phyloP scores from a whole-genome alignment of 169 alveolate genomes.

The Plasmodium relictum region DNA sequence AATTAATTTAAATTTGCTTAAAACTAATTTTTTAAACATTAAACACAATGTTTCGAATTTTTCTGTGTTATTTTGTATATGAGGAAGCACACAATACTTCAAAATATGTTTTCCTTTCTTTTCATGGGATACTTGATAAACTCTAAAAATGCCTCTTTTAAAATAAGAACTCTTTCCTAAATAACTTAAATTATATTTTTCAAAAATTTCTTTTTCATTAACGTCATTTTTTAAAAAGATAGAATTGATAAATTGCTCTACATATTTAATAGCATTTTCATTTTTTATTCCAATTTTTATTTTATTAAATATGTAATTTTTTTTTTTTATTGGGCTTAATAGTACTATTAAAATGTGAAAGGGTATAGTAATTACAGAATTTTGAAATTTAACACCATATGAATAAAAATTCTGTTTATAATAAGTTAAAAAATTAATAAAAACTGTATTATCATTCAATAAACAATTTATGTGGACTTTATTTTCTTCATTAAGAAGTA shows the following conservation, averaged over 20 bases:
- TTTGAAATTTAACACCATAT: slow-evolving; percentile 15
- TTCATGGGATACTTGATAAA: slow-evolving; percentile 93
- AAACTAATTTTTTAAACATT: slow-evolving; percentile 96
- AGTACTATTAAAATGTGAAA: slow-evolving; percentile 29
- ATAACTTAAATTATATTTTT: slow-evolving; percentile 88
- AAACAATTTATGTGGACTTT: slow-evolving; percentile 89
- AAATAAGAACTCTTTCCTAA: slow-evolving; percentile 89
- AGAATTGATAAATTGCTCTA: slow-evolving; percentile 81
- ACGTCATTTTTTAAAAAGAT: slow-evolving; percentile 81
- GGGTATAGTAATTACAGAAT: slow-evolving; percentile 7
- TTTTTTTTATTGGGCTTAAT: slow-evolving; percentile 68
- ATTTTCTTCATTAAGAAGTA: slow-evolving; percentile 79
- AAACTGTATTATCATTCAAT: slow-evolving; percentile 89
- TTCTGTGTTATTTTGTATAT: slow-evolving; percentile 92
- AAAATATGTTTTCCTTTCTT: slow-evolving; percentile 96
- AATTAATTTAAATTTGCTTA: slow-evolving; percentile 92
- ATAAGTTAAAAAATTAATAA: slow-evolving; percentile 88
- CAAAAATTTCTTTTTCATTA: slow-evolving; percentile 89
- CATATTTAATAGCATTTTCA: slow-evolving; percentile 59
- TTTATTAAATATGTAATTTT: slow-evolving; percentile 61
- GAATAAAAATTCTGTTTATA: slow-evolving; percentile 88
- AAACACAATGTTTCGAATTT: slow-evolving; percentile 95
- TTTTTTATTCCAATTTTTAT: slow-evolving; percentile 51
- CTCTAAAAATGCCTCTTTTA: slow-evolving; percentile 86
- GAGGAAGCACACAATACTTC: slow-evolving; percentile 95